Conservation (phyloP, 371 early-diverging fungal genomes). For the Capniomyces stellatus region DNA sequence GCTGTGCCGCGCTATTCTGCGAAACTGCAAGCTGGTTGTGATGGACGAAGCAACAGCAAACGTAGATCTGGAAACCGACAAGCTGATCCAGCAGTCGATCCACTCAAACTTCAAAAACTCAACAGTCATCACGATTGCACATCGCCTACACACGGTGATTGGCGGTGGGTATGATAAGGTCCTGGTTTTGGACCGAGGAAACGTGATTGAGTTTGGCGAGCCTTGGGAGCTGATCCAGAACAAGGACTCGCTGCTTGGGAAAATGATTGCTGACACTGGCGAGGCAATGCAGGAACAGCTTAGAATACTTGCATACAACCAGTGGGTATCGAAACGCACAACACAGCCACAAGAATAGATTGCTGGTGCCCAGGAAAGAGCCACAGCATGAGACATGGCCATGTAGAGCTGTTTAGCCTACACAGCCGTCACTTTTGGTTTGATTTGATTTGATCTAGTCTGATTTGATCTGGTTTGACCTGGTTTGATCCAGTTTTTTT, state of each 20-base stretch:
- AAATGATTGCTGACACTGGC: not conserved
- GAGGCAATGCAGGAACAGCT: too few relatives aligned
- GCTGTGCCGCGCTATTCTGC: conserved; percentile 26
- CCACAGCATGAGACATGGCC: too few relatives aligned
- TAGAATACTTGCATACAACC: too few relatives aligned
- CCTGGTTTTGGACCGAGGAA: conserved; percentile 43
- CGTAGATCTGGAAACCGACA: conserved; percentile 34
- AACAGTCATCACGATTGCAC: conserved; percentile 52
- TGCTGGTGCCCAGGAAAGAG: too few relatives aligned
- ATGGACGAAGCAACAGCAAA: conserved; percentile 46
- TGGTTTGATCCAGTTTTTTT: too few relatives aligned
- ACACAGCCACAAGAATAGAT: too few relatives aligned
- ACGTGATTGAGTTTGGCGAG: conserved; percentile 8
- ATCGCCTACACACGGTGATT: conserved; percentile 62
- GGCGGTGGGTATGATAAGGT: conserved; percentile 66
- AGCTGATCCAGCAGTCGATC: conserved; percentile 45
- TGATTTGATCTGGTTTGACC: too few relatives aligned
- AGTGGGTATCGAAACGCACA: too few relatives aligned
- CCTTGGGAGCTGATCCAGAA: conserved; percentile 5
- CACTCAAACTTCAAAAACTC: conserved; percentile 37
- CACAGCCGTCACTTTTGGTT: too few relatives aligned
- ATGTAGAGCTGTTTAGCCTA: too few relatives aligned
- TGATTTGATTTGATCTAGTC: too few relatives aligned
- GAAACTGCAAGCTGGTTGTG: conserved; percentile 32
- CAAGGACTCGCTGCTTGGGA: not conserved